These are phyloP conservation scores for Calonectria montana DNA, from an alignment of 2,329 filamentous ascomycete species.

Conservation along the genomic window DNA sequence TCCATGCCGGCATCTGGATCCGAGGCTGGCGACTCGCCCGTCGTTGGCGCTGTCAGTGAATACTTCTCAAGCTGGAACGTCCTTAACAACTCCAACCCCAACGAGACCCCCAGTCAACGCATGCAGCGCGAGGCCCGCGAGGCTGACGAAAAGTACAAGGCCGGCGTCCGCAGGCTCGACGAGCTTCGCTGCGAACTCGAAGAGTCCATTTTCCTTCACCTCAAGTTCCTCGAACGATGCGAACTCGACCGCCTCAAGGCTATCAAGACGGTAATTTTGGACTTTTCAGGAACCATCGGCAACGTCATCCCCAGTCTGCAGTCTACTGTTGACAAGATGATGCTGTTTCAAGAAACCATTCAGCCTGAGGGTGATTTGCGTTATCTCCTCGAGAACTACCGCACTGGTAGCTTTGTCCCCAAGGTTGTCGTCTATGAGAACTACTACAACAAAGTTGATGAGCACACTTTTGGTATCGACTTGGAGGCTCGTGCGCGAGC, in stretches of 20 bases:
- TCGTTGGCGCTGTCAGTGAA: constrained; percentile 85
- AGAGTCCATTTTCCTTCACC: constrained; percentile 90
- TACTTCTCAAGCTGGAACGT: constrained; percentile 95
- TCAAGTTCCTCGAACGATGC: constrained; percentile 97
- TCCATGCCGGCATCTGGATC: constrained; percentile 74
- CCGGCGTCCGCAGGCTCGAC: constrained; percentile 85
- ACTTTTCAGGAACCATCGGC: constrained; percentile 96
- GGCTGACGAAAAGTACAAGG: constrained; percentile 94
- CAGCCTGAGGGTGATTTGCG: constrained; percentile 90
- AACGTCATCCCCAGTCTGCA: constrained; percentile 98
- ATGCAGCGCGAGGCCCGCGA: constrained; percentile 90
- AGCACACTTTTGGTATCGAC: constrained; percentile 97
- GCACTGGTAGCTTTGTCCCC: constrained; percentile 91
- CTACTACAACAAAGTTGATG: constrained; percentile 98
- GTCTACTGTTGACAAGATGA: constrained; percentile 97
- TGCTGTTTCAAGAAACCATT: constrained; percentile 99
- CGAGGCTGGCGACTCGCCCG: constrained; percentile 75
- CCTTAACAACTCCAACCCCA: constrained; percentile 83
- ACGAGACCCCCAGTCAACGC: constrained; percentile 89
- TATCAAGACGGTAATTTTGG: constrained; percentile 96
- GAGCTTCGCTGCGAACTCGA: constrained; percentile 94
- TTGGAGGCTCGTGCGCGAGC: constrained; percentile 94
- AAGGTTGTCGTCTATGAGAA: constrained; percentile 96
- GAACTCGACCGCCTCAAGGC: constrained; percentile 96
- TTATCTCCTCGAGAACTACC: constrained; percentile 96